phyloP scores from a whole-genome alignment of 257 asterid species.

The Fraxinus quadrangulata region DNA sequence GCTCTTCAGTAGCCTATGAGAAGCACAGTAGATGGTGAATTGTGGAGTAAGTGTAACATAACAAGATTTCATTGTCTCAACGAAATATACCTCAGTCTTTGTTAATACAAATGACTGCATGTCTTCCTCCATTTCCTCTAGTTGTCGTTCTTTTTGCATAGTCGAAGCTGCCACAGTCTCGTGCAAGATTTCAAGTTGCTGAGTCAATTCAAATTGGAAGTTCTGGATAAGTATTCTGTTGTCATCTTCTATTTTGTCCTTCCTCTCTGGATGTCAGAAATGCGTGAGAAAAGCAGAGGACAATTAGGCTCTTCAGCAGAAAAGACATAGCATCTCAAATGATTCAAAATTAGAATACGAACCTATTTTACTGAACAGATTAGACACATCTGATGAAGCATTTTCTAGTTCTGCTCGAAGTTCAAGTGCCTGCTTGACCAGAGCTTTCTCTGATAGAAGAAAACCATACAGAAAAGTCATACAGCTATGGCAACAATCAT shows the following conservation, averaged over 20 bases:
- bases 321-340: constrained; percentile 1
- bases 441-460: constrained; percentile 76
- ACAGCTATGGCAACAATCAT: neutral
- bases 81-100: constrained; percentile 66
- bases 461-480: constrained; percentile 14
- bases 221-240: constrained; percentile 75
- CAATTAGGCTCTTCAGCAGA: constrained; percentile 5
- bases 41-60: constrained; percentile 14
- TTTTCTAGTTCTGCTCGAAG: constrained; percentile 90
- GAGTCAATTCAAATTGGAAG: constrained; percentile 80
- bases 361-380: constrained; percentile 93
- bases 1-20: constrained; percentile 86
- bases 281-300: constrained; percentile 23
- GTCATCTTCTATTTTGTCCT: constrained; percentile 87
- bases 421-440: constrained; percentile 80
- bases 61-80: constrained; percentile 19
- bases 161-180: constrained; percentile 82
- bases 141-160: constrained; percentile 77
- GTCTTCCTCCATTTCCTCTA: constrained; percentile 91
- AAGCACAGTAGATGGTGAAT: constrained; percentile 17
- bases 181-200: constrained; percentile 83
- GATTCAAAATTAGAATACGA: constrained; percentile 32
- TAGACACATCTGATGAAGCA: constrained; percentile 84
- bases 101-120: constrained; percentile 89
- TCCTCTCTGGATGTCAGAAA: constrained; percentile 62